Percentiles rank a stretch among this genome's conserved stretches.
phyloP scores from a whole-genome alignment of 495 filamentous ascomycete genomes.

The Amphirosellinia nigrospora region DNA sequence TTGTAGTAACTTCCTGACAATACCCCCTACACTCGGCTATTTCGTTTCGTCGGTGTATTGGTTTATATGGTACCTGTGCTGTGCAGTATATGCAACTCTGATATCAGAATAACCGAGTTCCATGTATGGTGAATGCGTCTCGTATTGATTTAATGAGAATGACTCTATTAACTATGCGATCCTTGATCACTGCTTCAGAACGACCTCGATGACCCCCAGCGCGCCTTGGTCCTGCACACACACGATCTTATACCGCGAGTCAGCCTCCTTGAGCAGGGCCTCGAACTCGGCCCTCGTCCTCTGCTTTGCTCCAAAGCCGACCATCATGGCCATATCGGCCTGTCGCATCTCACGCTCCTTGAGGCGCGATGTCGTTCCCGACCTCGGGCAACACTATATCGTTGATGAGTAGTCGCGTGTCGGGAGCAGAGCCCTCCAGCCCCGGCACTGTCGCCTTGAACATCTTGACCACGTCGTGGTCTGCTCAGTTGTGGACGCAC shows the following conservation, averaged over 20 bases:
- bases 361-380: constrained; percentile 5
- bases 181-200: no score
- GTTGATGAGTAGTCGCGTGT: constrained; percentile 43
- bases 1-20: no score
- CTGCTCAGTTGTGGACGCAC: constrained; percentile 40
- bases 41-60: no score
- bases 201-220: no score
- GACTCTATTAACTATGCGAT: no score
- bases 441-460: constrained; percentile 35
- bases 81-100: no score
- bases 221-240: no score
- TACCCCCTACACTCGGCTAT: no score
- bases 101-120: no score
- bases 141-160: no score
- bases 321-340: constrained; percentile 41
- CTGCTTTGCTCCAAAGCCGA: constrained; percentile 37
- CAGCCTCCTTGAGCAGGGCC: constrained; percentile 37
- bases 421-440: constrained; percentile 31
- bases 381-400: constrained; percentile 41
- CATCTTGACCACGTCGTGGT: constrained; percentile 37
- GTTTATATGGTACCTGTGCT: no score
- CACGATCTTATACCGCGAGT: constrained; percentile 33
- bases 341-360: constrained; percentile 26
- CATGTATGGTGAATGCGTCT: no score
- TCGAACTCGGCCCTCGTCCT: constrained; percentile 36